Evolutionary conservation across 176 grass and related monocot genomes (phyloP), one percentile per base, ranked within the genome.

Genomic region (Hordeum vulgare): DNA sequence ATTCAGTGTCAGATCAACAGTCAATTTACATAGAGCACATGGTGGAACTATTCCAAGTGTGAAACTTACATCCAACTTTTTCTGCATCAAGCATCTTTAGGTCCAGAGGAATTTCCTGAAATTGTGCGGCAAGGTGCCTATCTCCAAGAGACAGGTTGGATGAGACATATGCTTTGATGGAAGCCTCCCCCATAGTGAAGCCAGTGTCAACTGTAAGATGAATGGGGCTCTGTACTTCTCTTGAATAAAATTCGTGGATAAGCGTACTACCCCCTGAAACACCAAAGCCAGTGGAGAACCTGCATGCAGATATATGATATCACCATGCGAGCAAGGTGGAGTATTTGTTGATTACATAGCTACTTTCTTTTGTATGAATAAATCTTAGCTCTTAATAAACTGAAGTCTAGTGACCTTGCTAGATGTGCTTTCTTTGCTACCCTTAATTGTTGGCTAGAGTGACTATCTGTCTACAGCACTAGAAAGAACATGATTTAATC

Each of bases 241-340:
- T 93, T 68, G 91, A 86, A 76, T 96, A 99, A 79, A 96, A 99
- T 1, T 96, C 96, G 31, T 99, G 96, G 86, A 99, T 99, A 40
- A 99, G 87, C 6, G 96, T 81, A 77, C 96, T 96, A 21, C 93
- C 93, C 7, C 85, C 93, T 9, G 96, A 92, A 83, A 99, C 89
- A 73, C 93, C 96, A 81, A 95, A 90, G 66, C 93, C 96, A 67
- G 96, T 99, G 2, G 93, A 99, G 85, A 96, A 99, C 96, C 96
- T 99, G 85, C 83, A 84, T 2, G 70, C 12, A 81, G 71, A 67
- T 24, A 57, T 5, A 82, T 1, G 5, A 33, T 26, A 78, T 41
- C 17, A 76, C 23, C 12, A 84, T 17, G 3, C 3, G 6, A 64
- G 49, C 8, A 78, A 77, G 21, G 8, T 66, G 28, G 20, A 42